Evolutionary conservation across 2,329 filamentous ascomycete species (phyloP).

Genomic region (Furcasterigmium furcatum): DNA sequence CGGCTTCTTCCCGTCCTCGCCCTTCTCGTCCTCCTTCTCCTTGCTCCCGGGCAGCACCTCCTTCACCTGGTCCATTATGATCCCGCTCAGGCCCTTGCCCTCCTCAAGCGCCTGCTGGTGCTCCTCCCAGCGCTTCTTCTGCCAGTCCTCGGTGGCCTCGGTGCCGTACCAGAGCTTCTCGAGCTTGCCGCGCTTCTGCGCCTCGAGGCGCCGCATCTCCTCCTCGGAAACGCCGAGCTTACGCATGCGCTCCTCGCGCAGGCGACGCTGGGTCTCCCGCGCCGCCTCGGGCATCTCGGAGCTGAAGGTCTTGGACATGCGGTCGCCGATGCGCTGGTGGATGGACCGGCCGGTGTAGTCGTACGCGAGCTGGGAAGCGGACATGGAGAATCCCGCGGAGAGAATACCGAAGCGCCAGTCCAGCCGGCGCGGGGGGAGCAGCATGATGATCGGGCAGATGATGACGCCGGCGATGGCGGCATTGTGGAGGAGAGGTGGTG

Average conservation of each 20-base stretch:
- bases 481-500: constrained; percentile 38
- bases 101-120: constrained; percentile 51
- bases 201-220: constrained; percentile 20
- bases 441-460: constrained; percentile 42
- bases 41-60: constrained; percentile 40
- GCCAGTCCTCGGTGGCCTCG: constrained; percentile 49
- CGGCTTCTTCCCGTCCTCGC: constrained; percentile 11
- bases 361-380: constrained; percentile 51
- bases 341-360: constrained; percentile 56
- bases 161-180: constrained; percentile 57
- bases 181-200: constrained; percentile 24
- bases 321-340: constrained; percentile 40
- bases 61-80: constrained; percentile 54
- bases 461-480: constrained; percentile 44
- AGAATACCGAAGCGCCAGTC: constrained; percentile 50
- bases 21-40: constrained; percentile 22
- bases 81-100: constrained; percentile 52
- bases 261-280: constrained; percentile 37
- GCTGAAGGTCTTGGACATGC: constrained; percentile 41
- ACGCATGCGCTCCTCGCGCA: constrained; percentile 31
- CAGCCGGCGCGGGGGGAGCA: constrained; percentile 48
- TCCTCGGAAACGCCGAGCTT: constrained; percentile 14
- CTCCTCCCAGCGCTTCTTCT: constrained; percentile 45
- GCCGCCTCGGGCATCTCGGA: constrained; percentile 56
- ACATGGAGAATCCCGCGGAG: constrained; percentile 45